Evolutionary conservation across 1,284 basidiomycete species (phyloP).

Genomic region (Athelia sp.): DNA sequence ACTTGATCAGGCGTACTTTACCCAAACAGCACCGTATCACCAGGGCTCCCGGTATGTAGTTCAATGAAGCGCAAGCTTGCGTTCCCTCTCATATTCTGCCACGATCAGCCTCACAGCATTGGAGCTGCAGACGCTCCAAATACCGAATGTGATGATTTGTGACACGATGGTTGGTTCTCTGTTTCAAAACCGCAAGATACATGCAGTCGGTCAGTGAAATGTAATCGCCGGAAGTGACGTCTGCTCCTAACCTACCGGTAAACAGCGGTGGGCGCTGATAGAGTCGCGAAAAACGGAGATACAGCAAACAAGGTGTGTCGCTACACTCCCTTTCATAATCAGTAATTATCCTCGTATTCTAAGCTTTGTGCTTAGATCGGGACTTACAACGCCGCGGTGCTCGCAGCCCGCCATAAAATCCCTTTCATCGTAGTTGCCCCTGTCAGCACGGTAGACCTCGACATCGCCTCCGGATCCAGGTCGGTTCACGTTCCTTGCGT

Average conservation of each 20-base stretch:
- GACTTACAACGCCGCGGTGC: slow-evolving; percentile 87
- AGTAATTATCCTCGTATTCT: slow-evolving; percentile 1
- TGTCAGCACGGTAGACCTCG: slow-evolving; percentile 83
- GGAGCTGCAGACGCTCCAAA: slow-evolving; percentile 77
- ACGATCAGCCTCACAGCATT: slow-evolving; percentile 71
- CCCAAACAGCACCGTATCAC: slow-evolving; percentile 91
- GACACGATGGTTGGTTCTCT: slow-evolving; percentile 93
- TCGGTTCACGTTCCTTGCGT: slow-evolving; percentile 27
- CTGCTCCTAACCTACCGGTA: no score
- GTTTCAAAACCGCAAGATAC: slow-evolving; percentile 82
- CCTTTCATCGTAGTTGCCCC: slow-evolving; percentile 91
- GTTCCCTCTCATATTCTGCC: slow-evolving; percentile 1
- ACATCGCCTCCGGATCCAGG: slow-evolving; percentile 69
- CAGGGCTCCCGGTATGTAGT: slow-evolving; percentile 69
- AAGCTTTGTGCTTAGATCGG: slow-evolving; percentile 80
- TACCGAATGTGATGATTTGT: slow-evolving; percentile 89
- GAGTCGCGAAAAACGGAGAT: slow-evolving; percentile 87
- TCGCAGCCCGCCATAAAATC: slow-evolving; percentile 79
- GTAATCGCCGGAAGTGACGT: no score
- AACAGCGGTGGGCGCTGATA: slow-evolving; percentile 78
- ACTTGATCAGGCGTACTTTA: slow-evolving; percentile 80
- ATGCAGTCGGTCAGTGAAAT: slow-evolving; percentile 84
- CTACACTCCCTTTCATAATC: slow-evolving; percentile 5
- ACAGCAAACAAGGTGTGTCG: slow-evolving; percentile 89
- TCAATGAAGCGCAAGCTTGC: background rate